Evolutionary conservation across 176 grass and related monocot genomes (phyloP), one percentile per base, ranked within the genome.

Genomic region (Echinochloa phyllopogon): DNA sequence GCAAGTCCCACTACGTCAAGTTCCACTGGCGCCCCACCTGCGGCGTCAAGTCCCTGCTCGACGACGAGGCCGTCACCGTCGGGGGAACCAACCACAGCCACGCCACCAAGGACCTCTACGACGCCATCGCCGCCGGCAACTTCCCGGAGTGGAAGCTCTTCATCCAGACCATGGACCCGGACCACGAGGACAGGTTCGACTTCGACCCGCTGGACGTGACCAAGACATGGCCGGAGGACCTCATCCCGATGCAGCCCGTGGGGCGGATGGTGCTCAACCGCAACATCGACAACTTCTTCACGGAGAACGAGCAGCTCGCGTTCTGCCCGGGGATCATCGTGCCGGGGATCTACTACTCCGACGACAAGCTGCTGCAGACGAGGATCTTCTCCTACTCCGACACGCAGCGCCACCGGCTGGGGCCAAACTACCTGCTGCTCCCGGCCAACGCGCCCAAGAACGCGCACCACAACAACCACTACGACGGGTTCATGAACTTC

Each of bases 361-460:
- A 98, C 81, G 96, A 98, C 87, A 98, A 98, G 89, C 80, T 98
- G 77, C 90, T 98, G 82, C 96, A 98, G 91, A 95, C 93, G 8
- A 98, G 96, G 87, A 85, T 98, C 83, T 98, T 98, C 89, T 95
- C 96, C 75, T 98, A 98, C 87, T 83, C 96, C 65, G 96, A 98
- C 76, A 95, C 96, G 48, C 96, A 98, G 83, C 89, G 96, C 38
- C 87, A 98, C 81, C 73, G 96, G 9, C 83, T 98, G 0, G 96
- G 96, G 0, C 96, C 96, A 0, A 98, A 98, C 86, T 98, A 98
- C 85, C 86, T 98, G 58, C 89, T 98, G 83, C 93, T 98, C 11
- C 96, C 96, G 33, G 86, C 88, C 15, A 98, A 98, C 82, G 96
- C 96, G 18, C 96, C 96, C 59, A 98, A 95, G 81, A 89, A 83